A percentile compares a stretch with the other conserved stretches of the same genome.
Conservation (phyloP, 2,329 filamentous ascomycete species). For the Corniculantispora saksenae region DNA sequence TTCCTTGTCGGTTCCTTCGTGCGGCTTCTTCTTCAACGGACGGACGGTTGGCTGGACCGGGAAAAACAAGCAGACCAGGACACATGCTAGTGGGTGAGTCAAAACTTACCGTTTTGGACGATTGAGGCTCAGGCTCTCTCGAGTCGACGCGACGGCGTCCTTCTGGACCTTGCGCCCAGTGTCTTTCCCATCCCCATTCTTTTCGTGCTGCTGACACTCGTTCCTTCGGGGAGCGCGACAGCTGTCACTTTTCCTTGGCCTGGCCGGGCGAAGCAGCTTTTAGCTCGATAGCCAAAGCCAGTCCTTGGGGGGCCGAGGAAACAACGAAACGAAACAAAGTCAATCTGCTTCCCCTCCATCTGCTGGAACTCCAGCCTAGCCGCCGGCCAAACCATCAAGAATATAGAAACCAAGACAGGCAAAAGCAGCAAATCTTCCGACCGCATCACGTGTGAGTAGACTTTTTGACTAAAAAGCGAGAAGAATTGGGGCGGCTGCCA, state of each 20-base stretch:
- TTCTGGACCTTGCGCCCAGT: conserved; percentile 1
- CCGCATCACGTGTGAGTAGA: conserved; percentile 14
- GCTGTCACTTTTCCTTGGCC: background rate
- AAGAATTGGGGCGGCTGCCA: conserved; percentile 17
- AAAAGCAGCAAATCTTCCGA: conserved; percentile 12
- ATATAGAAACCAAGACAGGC: conserved; percentile 12
- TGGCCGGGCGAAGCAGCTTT: background rate
- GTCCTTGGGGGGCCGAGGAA: background rate
- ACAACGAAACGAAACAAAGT: background rate
- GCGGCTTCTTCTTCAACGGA: conserved; percentile 13
- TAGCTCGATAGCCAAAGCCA: background rate
- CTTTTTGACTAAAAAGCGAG: conserved; percentile 6
- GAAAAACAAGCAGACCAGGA: background rate
- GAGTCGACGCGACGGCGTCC: background rate
- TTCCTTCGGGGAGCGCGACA: background rate
- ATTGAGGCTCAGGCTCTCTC: conserved; percentile 9
- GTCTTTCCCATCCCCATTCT: background rate
- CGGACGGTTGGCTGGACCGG: background rate
- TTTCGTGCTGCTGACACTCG: background rate
- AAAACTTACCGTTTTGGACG: conserved; percentile 12
- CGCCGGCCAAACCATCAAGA: background rate
- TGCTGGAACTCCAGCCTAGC: background rate
- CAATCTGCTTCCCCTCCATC: background rate
- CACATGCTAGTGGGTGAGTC: conserved; percentile 12
- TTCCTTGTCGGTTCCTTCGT: background rate